A percentile compares a stretch with the other conserved stretches of the same genome.
Evolutionary conservation across 148 eudicot species (phyloP).

Genomic region (Selenicereus undatus): DNA sequence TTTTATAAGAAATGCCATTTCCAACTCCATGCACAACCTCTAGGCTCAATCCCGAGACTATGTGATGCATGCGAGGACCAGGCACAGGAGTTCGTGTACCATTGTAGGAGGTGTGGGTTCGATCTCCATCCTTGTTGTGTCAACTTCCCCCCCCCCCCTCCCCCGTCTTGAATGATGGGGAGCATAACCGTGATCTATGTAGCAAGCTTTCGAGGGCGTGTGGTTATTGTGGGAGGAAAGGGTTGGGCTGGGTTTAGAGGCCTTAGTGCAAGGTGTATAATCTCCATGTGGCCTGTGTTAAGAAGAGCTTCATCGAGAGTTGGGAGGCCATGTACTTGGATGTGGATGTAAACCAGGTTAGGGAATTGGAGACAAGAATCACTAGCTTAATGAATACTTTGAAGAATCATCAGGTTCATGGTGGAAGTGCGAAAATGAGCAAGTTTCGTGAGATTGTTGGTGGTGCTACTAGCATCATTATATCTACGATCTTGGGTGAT

Average conservation of each 20-base stretch:
- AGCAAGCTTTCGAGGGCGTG: slow-evolving; percentile 34
- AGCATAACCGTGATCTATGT: slow-evolving; percentile 26
- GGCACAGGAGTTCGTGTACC: slow-evolving; percentile 38
- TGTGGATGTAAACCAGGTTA: slow-evolving; percentile 20
- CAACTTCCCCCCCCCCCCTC: slow-evolving; percentile 26
- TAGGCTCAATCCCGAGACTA: slow-evolving; percentile 23
- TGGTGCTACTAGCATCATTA: slow-evolving; percentile 27
- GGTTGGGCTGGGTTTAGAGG: slow-evolving; percentile 37
- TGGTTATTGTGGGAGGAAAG: slow-evolving; percentile 33
- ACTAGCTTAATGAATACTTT: slow-evolving; percentile 28
- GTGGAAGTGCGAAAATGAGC: slow-evolving; percentile 17
- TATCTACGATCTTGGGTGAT: slow-evolving; percentile 40
- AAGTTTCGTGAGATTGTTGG: slow-evolving; percentile 37
- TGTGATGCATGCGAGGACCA: slow-evolving; percentile 31
- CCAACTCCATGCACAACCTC: slow-evolving; percentile 28
- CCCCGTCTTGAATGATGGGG: slow-evolving; percentile 33
- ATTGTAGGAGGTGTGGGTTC: slow-evolving; percentile 35
- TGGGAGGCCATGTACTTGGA: slow-evolving; percentile 33
- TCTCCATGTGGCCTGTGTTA: slow-evolving; percentile 33
- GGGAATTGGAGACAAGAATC: slow-evolving; percentile 29
- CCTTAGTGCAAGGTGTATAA: slow-evolving; percentile 33
- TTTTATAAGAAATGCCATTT: slow-evolving; percentile 41
- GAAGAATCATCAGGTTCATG: slow-evolving; percentile 11
- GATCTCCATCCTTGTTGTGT: slow-evolving; percentile 41
- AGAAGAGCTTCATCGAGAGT: slow-evolving; percentile 32